Percentiles rank a stretch among this genome's conserved stretches.
Evolutionary conservation across 192 early-diverging fungal species (phyloP).

Genomic region (Chytriomyces sp.): DNA sequence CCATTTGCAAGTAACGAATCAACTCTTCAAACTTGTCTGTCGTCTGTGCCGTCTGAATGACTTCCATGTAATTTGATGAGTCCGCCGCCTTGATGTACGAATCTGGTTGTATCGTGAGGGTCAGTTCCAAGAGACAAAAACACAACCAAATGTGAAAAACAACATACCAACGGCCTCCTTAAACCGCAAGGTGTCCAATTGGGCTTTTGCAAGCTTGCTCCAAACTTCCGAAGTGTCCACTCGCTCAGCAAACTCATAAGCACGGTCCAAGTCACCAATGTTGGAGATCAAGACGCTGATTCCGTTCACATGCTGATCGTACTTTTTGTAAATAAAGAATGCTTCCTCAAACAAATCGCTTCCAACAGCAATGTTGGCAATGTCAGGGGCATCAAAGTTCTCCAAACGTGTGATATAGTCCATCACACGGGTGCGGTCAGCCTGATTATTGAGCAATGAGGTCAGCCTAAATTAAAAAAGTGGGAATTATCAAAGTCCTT

Average conservation of each 20-base stretch:
- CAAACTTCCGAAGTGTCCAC: conserved; percentile 91
- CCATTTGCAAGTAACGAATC: conserved; percentile 93
- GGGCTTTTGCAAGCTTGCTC: conserved; percentile 94
- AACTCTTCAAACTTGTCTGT: conserved; percentile 94
- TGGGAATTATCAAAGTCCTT: not conserved
- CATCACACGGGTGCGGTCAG: conserved; percentile 90
- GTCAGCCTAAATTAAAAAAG: too few species aligned
- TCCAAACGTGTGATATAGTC: conserved; percentile 94
- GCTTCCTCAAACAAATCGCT: conserved; percentile 93
- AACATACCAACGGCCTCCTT: conserved; percentile 85
- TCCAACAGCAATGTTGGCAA: conserved; percentile 93
- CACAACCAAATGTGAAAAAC: conserved; percentile 3
- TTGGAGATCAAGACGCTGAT: conserved; percentile 92
- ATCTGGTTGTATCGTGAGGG: conserved; percentile 49
- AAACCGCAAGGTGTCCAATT: conserved; percentile 86
- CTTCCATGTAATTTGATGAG: conserved; percentile 84
- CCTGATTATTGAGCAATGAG: conserved; percentile 42
- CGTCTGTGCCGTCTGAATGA: conserved; percentile 77
- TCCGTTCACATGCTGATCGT: conserved; percentile 85
- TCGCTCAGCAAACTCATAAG: conserved; percentile 93
- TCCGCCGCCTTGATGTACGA: conserved; percentile 98
- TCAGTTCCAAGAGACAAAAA: not conserved
- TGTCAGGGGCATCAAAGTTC: conserved; percentile 97
- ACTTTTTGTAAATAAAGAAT: conserved; percentile 94
- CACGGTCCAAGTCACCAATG: conserved; percentile 92